Base-by-base conservation (phyloP, 805 yeast genomes). In the Hermanozyma aechmeae region DNA sequence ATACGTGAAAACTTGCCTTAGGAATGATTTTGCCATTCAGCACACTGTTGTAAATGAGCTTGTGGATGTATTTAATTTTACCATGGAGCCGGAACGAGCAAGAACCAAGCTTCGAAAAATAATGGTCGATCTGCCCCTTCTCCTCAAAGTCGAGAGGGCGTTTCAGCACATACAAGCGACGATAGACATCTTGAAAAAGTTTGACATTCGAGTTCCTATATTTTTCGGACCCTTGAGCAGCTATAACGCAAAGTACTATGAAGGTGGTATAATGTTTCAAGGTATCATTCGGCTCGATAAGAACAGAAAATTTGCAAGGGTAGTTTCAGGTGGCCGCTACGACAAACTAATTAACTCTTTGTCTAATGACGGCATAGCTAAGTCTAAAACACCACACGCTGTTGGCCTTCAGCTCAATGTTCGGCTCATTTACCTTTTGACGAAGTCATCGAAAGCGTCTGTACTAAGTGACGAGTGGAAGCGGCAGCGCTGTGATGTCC, bases 261-360 rank as follows among this genome's bases (percentile, higher is more conserved):
- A 67, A 22, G 75, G 76, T 12, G 94, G 94, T 0, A 57, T 87
- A 2, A 85, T 92, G 94, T 92, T 89, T 49, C 94, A 85, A 42
- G 84, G 82, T 0, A 71, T 85, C 2, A 71, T 75, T 38, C 80
- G 83, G 31, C 78, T 75, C 3, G 75, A 65, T 42, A 67, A 43
- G 37, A 65, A 46, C 37, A 50, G 49, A 43, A 59, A 61, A 5
- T 63, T 79, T 18, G 38, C 59, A 0, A 38, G 66, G 23, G 60
- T 92, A 23, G 92, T 92, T 11, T 89, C 92, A 0, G 99, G 99
- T 25, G 99, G 99, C 3, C 63, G 99, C 31, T 92, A 86, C 48
- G 97, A 89, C 45, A 61, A 65, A 13, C 62, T 92, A 39, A 71
- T 86, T 10, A 61, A 73, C 3, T 65, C 76, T 12, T 66, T 85